These are phyloP conservation scores for Candolleomyces eurysporus DNA, from an alignment of 768 basidiomycete species.

Conservation along the genomic window DNA sequence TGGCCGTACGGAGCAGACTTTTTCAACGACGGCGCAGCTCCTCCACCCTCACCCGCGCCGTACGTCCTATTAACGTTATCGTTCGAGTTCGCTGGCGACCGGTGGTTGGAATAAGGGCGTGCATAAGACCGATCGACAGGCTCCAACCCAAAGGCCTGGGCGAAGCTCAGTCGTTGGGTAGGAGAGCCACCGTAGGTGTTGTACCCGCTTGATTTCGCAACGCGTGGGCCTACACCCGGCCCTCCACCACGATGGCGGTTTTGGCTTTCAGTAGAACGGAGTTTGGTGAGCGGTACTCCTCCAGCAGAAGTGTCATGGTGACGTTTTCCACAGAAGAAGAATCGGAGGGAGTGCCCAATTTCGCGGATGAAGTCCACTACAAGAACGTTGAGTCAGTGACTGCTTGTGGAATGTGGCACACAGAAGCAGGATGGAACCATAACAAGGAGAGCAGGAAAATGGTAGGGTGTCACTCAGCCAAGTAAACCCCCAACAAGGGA, in stretches of 20 bases:
- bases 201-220: background rate
- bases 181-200: background rate
- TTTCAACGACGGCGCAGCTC: background rate
- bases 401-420: conserved; percentile 6
- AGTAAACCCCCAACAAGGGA: background rate
- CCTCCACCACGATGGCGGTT: background rate
- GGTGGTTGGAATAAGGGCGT: background rate
- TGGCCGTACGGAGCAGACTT: background rate
- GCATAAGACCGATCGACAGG: background rate
- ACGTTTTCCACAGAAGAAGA: conserved; percentile 47
- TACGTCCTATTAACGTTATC: too few relatives aligned
- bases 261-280: background rate
- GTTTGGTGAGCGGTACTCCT: conserved; percentile 9
- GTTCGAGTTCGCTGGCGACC: background rate
- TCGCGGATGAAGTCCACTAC: conserved; percentile 67
- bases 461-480: background rate
- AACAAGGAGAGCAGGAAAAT: too few relatives aligned
- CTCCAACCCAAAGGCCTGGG: conserved; percentile 37
- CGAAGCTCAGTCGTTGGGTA: conserved; percentile 26
- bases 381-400: background rate
- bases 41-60: too few relatives aligned
- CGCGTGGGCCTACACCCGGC: conserved; percentile 2
- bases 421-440: conserved; percentile 29
- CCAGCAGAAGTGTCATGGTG: conserved; percentile 19
- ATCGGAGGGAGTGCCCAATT: conserved; percentile 60